Evolutionary conservation across 495 filamentous ascomycete genomes (phyloP).

Genomic region (Penicillium odoratum): DNA sequence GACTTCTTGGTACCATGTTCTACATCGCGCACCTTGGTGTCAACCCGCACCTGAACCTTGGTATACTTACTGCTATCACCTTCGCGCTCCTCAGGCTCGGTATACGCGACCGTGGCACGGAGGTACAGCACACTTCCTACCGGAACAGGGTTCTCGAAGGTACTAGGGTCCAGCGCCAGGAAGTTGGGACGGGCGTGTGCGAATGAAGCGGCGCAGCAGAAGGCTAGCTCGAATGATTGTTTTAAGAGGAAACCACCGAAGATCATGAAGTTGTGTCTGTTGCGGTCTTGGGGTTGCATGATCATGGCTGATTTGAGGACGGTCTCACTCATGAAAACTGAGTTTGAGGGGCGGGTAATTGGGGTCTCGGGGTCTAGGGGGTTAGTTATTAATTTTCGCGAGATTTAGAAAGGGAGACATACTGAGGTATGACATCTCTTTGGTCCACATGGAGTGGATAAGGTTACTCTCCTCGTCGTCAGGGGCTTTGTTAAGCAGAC

Average conservation of each 20-base stretch:
- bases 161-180: conserved; percentile 74
- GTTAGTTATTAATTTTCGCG: conserved; percentile 6
- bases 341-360: conserved; percentile 59
- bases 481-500: conserved; percentile 69
- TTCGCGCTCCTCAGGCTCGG: conserved; percentile 58
- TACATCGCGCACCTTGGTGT: conserved; percentile 74
- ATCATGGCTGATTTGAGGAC: conserved; percentile 69
- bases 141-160: conserved; percentile 81
- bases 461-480: conserved; percentile 75
- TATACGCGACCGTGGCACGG: conserved; percentile 74
- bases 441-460: conserved; percentile 79
- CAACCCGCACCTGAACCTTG: conserved; percentile 73
- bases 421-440: conserved; percentile 66
- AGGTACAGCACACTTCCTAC: conserved; percentile 82
- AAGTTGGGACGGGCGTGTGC: conserved; percentile 75
- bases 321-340: conserved; percentile 67
- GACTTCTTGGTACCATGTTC: conserved; percentile 74
- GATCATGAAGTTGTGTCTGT: conserved; percentile 87
- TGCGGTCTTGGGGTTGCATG: conserved; percentile 87
- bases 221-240: conserved; percentile 83
- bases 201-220: conserved; percentile 80
- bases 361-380: conserved; percentile 56
- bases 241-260: conserved; percentile 85
- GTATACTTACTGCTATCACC: conserved; percentile 50
- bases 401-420: conserved; percentile 15